Percentiles rank a stretch among this genome's conserved stretches.
Evolutionary conservation across 108 stramenopile species (phyloP).

Genomic region (Schizochytrium sp.): DNA sequence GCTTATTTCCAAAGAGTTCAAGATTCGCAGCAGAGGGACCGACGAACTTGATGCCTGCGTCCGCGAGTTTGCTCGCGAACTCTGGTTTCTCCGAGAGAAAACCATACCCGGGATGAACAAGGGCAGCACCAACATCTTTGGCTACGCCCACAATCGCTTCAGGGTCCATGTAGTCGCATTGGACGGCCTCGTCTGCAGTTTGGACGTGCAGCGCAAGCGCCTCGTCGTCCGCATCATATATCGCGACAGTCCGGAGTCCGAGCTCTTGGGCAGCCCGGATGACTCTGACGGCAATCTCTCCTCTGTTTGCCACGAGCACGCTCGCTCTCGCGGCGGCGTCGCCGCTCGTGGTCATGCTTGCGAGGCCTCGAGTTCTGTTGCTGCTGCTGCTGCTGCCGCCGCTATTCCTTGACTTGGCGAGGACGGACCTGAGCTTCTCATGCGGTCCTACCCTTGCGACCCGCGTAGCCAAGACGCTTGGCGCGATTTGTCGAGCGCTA

Average conservation of each 20-base stretch:
- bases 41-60: constrained; percentile 71
- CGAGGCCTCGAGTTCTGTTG: no score
- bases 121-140: constrained; percentile 66
- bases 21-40: constrained; percentile 72
- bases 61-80: constrained; percentile 61
- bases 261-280: constrained; percentile 76
- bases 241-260: constrained; percentile 60
- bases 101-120: constrained; percentile 66
- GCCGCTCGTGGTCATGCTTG: no score
- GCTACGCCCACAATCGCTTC: constrained; percentile 69
- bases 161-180: constrained; percentile 78
- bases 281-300: constrained; percentile 86
- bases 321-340: no score
- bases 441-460: no score
- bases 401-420: no score
- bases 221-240: constrained; percentile 68
- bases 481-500: no score
- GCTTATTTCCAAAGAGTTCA: constrained; percentile 78
- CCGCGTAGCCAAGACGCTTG: no score
- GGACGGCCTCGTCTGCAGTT: constrained; percentile 28
- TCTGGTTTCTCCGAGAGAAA: constrained; percentile 68
- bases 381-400: no score
- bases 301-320: constrained; percentile 75
- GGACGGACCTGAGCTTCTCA: no score
- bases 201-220: constrained; percentile 30